Percentiles rank a stretch among this genome's conserved stretches.
Conservation (phyloP, 2,329 filamentous ascomycete species). For the Trichoderma sp. region DNA sequence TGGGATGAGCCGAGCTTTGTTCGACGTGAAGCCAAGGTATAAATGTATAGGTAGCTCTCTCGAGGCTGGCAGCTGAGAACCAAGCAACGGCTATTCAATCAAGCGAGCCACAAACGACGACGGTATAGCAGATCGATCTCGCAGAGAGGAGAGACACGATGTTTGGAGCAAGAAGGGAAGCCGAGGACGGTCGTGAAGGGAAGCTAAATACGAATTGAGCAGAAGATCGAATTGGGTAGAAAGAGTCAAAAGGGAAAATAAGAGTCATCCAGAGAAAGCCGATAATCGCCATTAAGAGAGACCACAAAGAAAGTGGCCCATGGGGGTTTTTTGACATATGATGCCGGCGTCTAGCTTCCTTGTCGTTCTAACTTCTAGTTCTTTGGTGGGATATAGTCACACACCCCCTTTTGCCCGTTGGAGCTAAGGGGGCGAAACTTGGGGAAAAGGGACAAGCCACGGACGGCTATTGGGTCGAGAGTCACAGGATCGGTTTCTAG, state of each 20-base stretch:
- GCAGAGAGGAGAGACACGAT: neutral
- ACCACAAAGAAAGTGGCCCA: neutral
- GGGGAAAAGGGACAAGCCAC: neutral
- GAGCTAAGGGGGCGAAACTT: conserved; percentile 12
- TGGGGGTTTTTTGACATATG: conserved; percentile 26
- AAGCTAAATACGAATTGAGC: neutral
- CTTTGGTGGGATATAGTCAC: neutral
- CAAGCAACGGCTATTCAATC: conserved; percentile 23
- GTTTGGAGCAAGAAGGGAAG: neutral
- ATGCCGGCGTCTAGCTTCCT: conserved; percentile 22
- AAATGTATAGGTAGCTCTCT: conserved; percentile 4
- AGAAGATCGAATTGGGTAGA: conserved; percentile 14
- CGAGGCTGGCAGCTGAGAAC: neutral
- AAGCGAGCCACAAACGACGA: neutral
- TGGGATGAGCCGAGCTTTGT: conserved; percentile 15
- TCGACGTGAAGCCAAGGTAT: conserved; percentile 14
- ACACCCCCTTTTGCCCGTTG: conserved; percentile 21
- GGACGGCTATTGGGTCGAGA: conserved; percentile 10
- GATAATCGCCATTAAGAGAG: conserved; percentile 13
- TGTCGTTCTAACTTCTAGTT: neutral
- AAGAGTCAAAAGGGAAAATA: conserved; percentile 1
- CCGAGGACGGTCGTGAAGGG: neutral
- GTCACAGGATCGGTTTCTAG: conserved; percentile 10
- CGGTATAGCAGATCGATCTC: neutral
- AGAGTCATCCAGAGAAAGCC: conserved; percentile 21